phyloP scores from a whole-genome alignment of 768 basidiomycete species.

The Tylopilus sp. region DNA sequence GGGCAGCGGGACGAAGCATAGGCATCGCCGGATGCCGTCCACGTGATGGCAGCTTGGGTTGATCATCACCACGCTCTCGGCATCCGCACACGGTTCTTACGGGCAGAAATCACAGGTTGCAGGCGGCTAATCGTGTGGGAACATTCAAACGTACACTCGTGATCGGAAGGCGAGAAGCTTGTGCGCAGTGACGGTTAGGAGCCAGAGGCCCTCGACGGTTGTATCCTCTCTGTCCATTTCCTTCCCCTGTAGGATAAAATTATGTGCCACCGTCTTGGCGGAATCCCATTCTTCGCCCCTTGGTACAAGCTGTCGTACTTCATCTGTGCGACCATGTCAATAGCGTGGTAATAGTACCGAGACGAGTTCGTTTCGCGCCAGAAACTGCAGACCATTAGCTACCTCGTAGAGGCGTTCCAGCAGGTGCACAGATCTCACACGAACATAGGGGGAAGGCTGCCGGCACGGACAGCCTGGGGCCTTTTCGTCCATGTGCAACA shows the following conservation, averaged over 20 bases:
- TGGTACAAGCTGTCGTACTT: conserved; percentile 32
- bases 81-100: no score
- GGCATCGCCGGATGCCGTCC: no score
- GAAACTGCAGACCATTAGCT: conserved; percentile 12
- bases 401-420: background rate
- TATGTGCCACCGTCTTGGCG: conserved; percentile 24
- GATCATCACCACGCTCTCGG: background rate
- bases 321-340: conserved; percentile 13
- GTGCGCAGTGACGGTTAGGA: conserved; percentile 27
- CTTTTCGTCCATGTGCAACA: background rate
- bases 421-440: conserved; percentile 16
- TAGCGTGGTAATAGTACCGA: conserved; percentile 26
- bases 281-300: conserved; percentile 21
- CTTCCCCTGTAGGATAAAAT: conserved; percentile 29
- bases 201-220: conserved; percentile 27
- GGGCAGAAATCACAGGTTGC: no score
- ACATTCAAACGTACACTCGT: background rate
- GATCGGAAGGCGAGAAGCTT: conserved; percentile 30
- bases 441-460: conserved; percentile 3
- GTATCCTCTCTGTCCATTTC: conserved; percentile 30
- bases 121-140: background rate
- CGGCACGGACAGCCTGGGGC: background rate
- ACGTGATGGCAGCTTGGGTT: background rate
- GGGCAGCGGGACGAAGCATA: no score
- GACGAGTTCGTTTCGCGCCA: conserved; percentile 20